These are phyloP conservation scores for Pharus latifolius DNA, from an alignment of 176 grass and related monocot species.

Conservation along the genomic window DNA sequence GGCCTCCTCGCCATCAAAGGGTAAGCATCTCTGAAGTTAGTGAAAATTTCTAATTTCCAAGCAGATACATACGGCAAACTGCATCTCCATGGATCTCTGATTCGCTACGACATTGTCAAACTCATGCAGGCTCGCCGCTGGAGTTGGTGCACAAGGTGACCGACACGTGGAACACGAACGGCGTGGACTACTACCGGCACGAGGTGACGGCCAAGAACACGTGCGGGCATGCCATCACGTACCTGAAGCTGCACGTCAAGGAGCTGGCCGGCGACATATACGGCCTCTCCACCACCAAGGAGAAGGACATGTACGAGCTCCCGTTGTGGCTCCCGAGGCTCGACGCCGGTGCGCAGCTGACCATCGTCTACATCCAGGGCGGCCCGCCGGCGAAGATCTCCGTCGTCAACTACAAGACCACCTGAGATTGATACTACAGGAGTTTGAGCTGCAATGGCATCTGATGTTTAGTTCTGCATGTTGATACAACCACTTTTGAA, in stretches of 20 bases:
- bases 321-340: slow-evolving; percentile 39
- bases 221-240: slow-evolving; percentile 47
- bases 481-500: too few species aligned
- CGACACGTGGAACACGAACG: slow-evolving; percentile 39
- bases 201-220: slow-evolving; percentile 43
- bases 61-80: too few species aligned
- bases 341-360: slow-evolving; percentile 23
- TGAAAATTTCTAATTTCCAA: neutral
- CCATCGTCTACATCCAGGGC: slow-evolving; percentile 73
- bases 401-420: slow-evolving; percentile 34
- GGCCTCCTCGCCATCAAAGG: neutral
- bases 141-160: slow-evolving; percentile 73
- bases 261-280: slow-evolving; percentile 38
- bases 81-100: too few species aligned
- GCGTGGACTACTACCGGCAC: slow-evolving; percentile 60
- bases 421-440: neutral
- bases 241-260: slow-evolving; percentile 52
- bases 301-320: slow-evolving; percentile 47
- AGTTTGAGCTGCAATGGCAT: too few species aligned
- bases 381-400: slow-evolving; percentile 45
- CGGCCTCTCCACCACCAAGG: slow-evolving; percentile 26
- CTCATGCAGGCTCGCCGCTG: slow-evolving; percentile 23
- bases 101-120: too few species aligned
- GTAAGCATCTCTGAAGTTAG: neutral
- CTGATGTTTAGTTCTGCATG: too few species aligned